Percentiles rank a stretch among this genome's conserved stretches.
Conservation (phyloP, 768 basidiomycete genomes). For the Amylocystis lapponica region DNA sequence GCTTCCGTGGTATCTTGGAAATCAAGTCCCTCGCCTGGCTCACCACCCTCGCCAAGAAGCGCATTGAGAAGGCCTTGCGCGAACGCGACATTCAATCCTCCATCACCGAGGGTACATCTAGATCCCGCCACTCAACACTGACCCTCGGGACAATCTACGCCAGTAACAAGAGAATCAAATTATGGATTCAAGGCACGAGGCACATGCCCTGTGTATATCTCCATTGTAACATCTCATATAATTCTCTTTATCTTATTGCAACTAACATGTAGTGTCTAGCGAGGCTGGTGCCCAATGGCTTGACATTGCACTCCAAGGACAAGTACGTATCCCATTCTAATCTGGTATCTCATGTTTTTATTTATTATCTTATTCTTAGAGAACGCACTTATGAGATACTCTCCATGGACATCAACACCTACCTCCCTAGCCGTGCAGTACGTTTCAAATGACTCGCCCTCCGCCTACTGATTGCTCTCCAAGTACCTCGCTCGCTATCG, state of each 20-base stretch:
- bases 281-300: conserved; percentile 21
- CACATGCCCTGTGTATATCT: conserved; percentile 35
- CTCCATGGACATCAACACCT: conserved; percentile 41
- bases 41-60: conserved; percentile 36
- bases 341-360: conserved; percentile 2
- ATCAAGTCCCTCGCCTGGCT: conserved; percentile 45
- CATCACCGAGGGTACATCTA: conserved; percentile 25
- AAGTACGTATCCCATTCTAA: conserved; percentile 22
- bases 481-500: conserved; percentile 47
- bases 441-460: neutral
- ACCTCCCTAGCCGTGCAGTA: conserved; percentile 33
- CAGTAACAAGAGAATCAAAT: conserved; percentile 24
- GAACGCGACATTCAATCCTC: conserved; percentile 24
- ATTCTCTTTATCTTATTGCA: neutral
- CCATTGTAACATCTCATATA: conserved; percentile 24
- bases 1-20: conserved; percentile 47
- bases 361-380: conserved; percentile 19
- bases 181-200: conserved; percentile 39
- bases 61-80: conserved; percentile 40
- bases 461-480: too few species aligned
- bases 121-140: neutral
- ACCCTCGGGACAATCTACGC: conserved; percentile 14
- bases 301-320: conserved; percentile 26
- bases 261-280: conserved; percentile 17
- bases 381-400: conserved; percentile 39